Evolutionary conservation across 805 yeast genomes (phyloP).

Genomic region (Metschnikowia anglica): DNA sequence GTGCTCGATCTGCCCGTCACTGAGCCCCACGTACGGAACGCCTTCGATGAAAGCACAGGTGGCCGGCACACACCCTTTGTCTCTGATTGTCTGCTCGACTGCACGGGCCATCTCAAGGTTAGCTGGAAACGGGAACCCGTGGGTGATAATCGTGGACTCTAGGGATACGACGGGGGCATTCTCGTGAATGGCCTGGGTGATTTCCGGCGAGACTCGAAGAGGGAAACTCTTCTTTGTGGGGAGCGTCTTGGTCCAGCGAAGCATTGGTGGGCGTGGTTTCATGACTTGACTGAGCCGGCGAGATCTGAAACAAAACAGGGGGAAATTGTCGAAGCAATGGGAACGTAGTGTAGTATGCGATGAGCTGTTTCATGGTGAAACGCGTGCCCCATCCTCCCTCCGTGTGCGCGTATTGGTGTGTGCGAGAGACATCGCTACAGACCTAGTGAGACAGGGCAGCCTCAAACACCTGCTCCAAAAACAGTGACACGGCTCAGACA

Average conservation of each 20-base stretch:
- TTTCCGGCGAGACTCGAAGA: conserved; percentile 46
- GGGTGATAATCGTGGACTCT: conserved; percentile 86
- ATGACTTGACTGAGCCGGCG: no score
- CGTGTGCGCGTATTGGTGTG: no score
- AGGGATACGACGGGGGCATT: conserved; percentile 72
- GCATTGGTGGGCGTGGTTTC: background rate
- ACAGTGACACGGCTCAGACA: no score
- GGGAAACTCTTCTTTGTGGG: conserved; percentile 15
- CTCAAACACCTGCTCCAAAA: no score
- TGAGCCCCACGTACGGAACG: conserved; percentile 65
- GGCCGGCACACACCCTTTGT: conserved; percentile 74
- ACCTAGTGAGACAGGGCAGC: no score
- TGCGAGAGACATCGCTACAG: no score
- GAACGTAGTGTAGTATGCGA: no score
- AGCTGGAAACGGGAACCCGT: conserved; percentile 81
- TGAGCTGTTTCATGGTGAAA: no score
- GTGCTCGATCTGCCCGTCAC: conserved; percentile 44
- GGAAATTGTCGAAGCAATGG: no score
- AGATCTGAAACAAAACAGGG: no score
- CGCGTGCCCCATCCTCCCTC: no score
- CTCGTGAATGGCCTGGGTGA: conserved; percentile 57
- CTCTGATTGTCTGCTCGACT: conserved; percentile 63
- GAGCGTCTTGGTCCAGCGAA: conserved; percentile 1
- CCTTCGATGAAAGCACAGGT: conserved; percentile 80
- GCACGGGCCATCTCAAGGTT: conserved; percentile 69